These are phyloP conservation scores for Ceratobasidium sp. DNA, from an alignment of 1,284 basidiomycete species.

Conservation along the genomic window DNA sequence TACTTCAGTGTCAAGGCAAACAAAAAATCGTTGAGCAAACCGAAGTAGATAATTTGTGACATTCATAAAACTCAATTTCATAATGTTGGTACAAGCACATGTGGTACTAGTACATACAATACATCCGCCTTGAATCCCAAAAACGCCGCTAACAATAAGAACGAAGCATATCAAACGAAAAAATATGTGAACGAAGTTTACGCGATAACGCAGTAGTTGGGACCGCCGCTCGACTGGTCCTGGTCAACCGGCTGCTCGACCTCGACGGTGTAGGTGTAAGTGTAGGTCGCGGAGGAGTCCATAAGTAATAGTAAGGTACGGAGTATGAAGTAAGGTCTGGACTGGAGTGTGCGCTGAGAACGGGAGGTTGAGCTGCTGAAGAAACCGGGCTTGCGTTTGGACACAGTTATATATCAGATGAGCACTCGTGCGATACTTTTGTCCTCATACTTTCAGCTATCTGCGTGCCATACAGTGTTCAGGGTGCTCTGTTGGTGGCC, in stretches of 20 bases:
- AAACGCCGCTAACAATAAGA: not conserved
- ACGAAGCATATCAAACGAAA: not conserved
- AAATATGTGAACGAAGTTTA: not conserved
- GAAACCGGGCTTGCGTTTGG: not conserved
- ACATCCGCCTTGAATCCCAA: not conserved
- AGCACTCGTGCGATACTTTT: not conserved
- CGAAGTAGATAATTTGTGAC: no score
- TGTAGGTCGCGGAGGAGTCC: constrained; percentile 26
- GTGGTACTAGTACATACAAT: not conserved
- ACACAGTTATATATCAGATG: not conserved
- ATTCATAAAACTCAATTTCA: no score
- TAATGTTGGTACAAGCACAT: not conserved
- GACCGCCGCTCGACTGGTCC: not conserved
- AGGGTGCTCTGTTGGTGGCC: not conserved
- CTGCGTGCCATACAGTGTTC: not conserved
- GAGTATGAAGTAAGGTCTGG: not conserved
- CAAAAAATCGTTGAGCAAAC: no score
- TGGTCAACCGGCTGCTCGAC: constrained; percentile 28
- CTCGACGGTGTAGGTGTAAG: constrained; percentile 24
- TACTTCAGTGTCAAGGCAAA: no score
- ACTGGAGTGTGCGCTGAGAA: not conserved
- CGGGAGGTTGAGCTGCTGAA: not conserved
- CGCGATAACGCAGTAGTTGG: constrained; percentile 29
- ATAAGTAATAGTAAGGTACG: constrained; percentile 1
- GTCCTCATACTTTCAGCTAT: not conserved